Evolutionary conservation across 768 basidiomycete species (phyloP).

Genomic region (Calocybe gangraenosa): DNA sequence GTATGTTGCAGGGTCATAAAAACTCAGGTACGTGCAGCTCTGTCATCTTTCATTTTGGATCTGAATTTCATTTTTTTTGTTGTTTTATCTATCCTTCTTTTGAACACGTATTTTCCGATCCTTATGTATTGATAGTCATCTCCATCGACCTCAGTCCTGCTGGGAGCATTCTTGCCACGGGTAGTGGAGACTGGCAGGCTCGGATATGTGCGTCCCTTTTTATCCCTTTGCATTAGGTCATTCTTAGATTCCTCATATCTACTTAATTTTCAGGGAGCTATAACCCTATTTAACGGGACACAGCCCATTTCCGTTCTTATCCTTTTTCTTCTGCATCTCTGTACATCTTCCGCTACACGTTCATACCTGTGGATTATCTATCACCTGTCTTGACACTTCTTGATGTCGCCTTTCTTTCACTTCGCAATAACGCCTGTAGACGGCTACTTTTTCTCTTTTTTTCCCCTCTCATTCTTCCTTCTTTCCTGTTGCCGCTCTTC

Average conservation of each 20-base stretch:
- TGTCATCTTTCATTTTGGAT: not conserved
- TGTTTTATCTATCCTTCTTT: too few species aligned
- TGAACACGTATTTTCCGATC: too few species aligned
- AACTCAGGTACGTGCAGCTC: conserved; percentile 42
- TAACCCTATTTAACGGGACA: conserved; percentile 3
- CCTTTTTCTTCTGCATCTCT: too few species aligned
- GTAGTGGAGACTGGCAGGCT: conserved; percentile 51
- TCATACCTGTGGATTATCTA: not conserved
- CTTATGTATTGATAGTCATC: conserved; percentile 43
- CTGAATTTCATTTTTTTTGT: not conserved
- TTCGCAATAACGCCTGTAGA: not conserved
- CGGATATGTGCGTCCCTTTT: conserved; percentile 45
- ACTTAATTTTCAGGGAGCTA: conserved; percentile 14
- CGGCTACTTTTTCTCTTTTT: not conserved
- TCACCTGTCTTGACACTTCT: not conserved
- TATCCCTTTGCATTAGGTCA: not conserved
- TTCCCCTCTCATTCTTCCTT: not conserved
- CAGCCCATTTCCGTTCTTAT: too few species aligned
- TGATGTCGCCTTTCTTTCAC: not conserved
- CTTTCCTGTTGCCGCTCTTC: not conserved
- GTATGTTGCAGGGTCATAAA: conserved; percentile 82
- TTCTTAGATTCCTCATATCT: not conserved
- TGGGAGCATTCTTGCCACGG: conserved; percentile 44
- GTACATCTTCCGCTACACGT: too few species aligned
- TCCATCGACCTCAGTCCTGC: conserved; percentile 46